Percentiles rank a stretch among this genome's conserved stretches.
These are phyloP conservation scores for Backusella mclennaniae DNA, from an alignment of 192 early-diverging fungal species.

Conservation along the genomic window DNA sequence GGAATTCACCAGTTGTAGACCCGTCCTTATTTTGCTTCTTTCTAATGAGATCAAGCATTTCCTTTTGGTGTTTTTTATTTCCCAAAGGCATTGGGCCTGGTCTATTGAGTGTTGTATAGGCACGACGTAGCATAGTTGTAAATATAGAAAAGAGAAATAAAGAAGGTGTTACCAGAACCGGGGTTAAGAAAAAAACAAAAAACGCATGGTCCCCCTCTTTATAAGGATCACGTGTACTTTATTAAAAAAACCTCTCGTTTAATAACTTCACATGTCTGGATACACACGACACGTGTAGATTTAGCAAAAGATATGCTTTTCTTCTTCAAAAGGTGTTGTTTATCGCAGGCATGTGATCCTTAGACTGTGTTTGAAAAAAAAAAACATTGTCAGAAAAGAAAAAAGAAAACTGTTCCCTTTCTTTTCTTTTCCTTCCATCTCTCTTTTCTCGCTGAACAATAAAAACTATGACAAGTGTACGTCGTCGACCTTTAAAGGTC, in stretches of 20 bases:
- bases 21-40: slow-evolving; percentile 32
- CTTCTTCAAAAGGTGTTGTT: not conserved
- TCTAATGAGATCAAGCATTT: slow-evolving; percentile 71
- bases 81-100: slow-evolving; percentile 72
- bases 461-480: slow-evolving; percentile 1
- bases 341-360: slow-evolving; percentile 10
- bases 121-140: slow-evolving; percentile 14
- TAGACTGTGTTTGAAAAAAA: slow-evolving; percentile 8
- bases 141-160: not conserved
- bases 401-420: not conserved
- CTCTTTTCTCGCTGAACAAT: not conserved
- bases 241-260: slow-evolving; percentile 2
- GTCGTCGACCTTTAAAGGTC: slow-evolving; percentile 20
- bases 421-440: slow-evolving; percentile 14
- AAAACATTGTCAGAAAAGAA: slow-evolving; percentile 8
- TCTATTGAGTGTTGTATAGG: slow-evolving; percentile 32
- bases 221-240: slow-evolving; percentile 68
- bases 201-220: slow-evolving; percentile 74
- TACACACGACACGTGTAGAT: not conserved
- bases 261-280: not conserved
- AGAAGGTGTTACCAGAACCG: slow-evolving; percentile 13
- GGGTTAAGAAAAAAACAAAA: slow-evolving; percentile 38
- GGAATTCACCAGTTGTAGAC: slow-evolving; percentile 24
- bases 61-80: slow-evolving; percentile 61
- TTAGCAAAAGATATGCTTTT: not conserved